Conservation (phyloP, 306 rosid species). For the Benincasa hispida region DNA sequence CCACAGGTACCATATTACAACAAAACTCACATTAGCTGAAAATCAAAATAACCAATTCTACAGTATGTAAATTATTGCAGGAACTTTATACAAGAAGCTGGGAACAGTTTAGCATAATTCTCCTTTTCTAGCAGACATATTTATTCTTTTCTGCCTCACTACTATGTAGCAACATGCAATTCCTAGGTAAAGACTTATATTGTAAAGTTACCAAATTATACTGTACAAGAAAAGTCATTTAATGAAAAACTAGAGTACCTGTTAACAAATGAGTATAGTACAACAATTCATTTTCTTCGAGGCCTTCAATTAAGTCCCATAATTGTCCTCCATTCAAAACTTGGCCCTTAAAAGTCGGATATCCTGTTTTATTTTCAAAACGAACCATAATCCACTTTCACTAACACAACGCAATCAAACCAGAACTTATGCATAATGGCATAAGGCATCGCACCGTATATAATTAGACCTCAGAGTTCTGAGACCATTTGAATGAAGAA, state of each 20-base stretch:
- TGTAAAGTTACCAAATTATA: neutral
- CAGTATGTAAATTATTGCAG: neutral
- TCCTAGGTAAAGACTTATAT: neutral
- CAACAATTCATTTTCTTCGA: constrained; percentile 52
- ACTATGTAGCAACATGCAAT: neutral
- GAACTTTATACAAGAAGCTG: neutral
- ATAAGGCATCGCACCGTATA: constrained; percentile 36
- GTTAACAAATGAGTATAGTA: constrained; percentile 81
- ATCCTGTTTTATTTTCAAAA: constrained; percentile 41
- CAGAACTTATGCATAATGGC: constrained; percentile 15
- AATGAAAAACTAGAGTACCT: constrained; percentile 22
- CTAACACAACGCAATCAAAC: constrained; percentile 15
- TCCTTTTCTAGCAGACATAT: neutral
- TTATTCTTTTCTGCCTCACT: neutral
- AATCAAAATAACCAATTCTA: neutral
- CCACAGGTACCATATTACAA: neutral
- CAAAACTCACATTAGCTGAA: neutral
- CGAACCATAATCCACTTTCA: constrained; percentile 16
- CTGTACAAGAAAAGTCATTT: neutral
- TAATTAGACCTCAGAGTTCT: constrained; percentile 26
- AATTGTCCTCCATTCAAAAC: constrained; percentile 72
- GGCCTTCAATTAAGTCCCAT: constrained; percentile 69
- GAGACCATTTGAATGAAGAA: constrained; percentile 28
- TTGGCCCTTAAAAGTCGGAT: constrained; percentile 81
- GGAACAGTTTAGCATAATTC: neutral